Percentiles rank a stretch among this genome's conserved stretches.
Conservation (phyloP, 2,329 filamentous ascomycete genomes). For the Neoscytalidium dimidiatum region DNA sequence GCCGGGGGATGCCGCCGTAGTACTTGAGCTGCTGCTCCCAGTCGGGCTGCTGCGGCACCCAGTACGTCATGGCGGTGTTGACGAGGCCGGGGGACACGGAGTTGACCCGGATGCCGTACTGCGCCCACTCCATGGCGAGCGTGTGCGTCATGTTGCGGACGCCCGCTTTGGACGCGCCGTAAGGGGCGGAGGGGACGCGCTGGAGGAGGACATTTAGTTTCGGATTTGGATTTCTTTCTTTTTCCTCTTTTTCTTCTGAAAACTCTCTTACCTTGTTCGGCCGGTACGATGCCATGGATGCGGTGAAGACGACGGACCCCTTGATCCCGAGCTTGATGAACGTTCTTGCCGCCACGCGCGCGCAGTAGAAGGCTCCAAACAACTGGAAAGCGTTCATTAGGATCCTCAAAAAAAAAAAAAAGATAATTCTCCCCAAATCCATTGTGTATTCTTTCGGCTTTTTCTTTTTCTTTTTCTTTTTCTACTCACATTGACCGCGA, state of each 20-base stretch:
- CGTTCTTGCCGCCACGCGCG: slow-evolving; percentile 44
- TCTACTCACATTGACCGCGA: slow-evolving; percentile 39
- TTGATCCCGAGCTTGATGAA: slow-evolving; percentile 50
- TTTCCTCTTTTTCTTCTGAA: no score
- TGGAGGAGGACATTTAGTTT: slow-evolving; percentile 3
- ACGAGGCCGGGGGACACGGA: slow-evolving; percentile 39
- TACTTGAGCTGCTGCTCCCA: slow-evolving; percentile 61
- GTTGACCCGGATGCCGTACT: slow-evolving; percentile 42
- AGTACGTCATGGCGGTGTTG: slow-evolving; percentile 44
- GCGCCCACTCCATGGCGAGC: slow-evolving; percentile 42
- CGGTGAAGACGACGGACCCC: slow-evolving; percentile 50
- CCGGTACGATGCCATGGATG: slow-evolving; percentile 50
- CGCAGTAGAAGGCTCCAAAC: slow-evolving; percentile 49
- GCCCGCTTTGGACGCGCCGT: slow-evolving; percentile 49
- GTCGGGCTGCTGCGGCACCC: slow-evolving; percentile 54
- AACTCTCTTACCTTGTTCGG: slow-evolving; percentile 46
- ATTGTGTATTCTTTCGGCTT: no score
- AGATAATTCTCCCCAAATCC: neutral
- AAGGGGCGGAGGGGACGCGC: slow-evolving; percentile 41
- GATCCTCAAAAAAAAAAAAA: neutral
- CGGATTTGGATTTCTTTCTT: neutral
- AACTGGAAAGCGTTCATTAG: slow-evolving; percentile 24
- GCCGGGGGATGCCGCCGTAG: slow-evolving; percentile 58
- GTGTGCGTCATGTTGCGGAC: slow-evolving; percentile 44
- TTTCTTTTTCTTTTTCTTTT: neutral